Evolutionary conservation across 108 stramenopile genomes (phyloP).

Genomic region (Pinguiococcus pyrenoidosus): DNA sequence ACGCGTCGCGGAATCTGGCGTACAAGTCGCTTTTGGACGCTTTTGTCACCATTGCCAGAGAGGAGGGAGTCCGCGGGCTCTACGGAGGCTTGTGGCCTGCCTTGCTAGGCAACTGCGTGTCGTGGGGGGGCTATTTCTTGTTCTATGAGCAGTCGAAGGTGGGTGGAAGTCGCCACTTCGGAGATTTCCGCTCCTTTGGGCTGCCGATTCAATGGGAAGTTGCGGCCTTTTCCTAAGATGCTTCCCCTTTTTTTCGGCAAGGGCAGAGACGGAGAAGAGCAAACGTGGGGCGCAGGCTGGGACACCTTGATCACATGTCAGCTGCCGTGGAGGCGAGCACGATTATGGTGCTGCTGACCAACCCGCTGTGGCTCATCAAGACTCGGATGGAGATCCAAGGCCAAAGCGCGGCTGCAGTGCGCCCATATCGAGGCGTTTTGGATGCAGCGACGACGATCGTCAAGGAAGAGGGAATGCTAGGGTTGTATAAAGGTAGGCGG

Average conservation of each 20-base stretch:
- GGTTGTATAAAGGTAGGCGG: slow-evolving; percentile 74
- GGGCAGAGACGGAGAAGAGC: neutral
- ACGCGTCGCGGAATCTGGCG: slow-evolving; percentile 11
- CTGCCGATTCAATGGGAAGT: neutral
- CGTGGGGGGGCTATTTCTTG: slow-evolving; percentile 96
- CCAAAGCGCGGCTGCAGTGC: neutral
- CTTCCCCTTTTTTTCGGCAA: neutral
- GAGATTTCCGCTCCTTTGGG: neutral
- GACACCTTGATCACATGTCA: slow-evolving; percentile 22
- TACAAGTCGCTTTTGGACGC: slow-evolving; percentile 18
- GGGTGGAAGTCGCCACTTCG: no score
- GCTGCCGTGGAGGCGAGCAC: slow-evolving; percentile 47
- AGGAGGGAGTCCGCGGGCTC: slow-evolving; percentile 66
- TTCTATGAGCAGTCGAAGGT: slow-evolving; percentile 84
- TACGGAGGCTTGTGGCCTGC: slow-evolving; percentile 83
- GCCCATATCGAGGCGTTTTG: neutral
- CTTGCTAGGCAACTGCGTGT: slow-evolving; percentile 66
- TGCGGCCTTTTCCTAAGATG: neutral
- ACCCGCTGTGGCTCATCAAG: slow-evolving; percentile 97
- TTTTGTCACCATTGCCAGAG: slow-evolving; percentile 39
- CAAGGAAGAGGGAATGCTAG: slow-evolving; percentile 72
- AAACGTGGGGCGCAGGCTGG: neutral
- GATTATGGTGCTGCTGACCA: slow-evolving; percentile 80
- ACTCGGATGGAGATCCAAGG: slow-evolving; percentile 85
- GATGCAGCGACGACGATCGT: slow-evolving; percentile 52